These are phyloP conservation scores for Solanum pinnatisectum DNA, from an alignment of 257 asterid genomes.

Conservation along the genomic window DNA sequence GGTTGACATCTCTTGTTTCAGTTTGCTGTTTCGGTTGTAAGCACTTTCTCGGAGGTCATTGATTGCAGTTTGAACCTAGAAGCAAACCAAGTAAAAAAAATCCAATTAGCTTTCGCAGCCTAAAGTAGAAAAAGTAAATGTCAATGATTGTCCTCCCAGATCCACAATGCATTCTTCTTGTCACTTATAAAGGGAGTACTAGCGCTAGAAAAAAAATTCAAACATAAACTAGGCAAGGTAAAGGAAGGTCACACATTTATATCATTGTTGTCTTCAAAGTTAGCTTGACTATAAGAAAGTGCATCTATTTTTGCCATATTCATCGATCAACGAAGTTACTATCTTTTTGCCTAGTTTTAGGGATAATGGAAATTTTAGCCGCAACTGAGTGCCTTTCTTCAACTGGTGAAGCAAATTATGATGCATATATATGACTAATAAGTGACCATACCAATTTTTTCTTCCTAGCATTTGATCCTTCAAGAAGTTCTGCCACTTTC, in stretches of 20 bases:
- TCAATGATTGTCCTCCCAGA: not conserved
- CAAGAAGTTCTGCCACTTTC: conserved; percentile 92
- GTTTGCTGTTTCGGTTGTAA: conserved; percentile 54
- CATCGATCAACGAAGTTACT: not conserved
- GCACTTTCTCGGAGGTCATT: conserved; percentile 74
- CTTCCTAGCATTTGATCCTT: conserved; percentile 85
- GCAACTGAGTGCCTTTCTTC: not conserved
- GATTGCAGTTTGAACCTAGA: conserved; percentile 71
- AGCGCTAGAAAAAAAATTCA: not conserved
- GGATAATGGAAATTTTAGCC: not conserved
- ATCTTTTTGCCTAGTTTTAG: not conserved
- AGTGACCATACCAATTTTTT: conserved; percentile 53
- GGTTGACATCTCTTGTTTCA: conserved; percentile 85
- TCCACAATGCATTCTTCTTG: not conserved
- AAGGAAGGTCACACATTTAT: not conserved
- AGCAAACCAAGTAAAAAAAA: not conserved
- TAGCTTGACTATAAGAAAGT: not conserved
- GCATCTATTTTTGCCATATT: not conserved
- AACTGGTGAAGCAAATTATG: not conserved
- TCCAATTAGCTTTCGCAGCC: not conserved
- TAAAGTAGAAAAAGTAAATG: not conserved
- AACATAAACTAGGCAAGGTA: not conserved
- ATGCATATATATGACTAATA: not conserved
- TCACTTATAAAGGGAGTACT: not conserved
- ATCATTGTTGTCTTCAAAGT: not conserved